Percentiles rank a stretch among this genome's conserved stretches.
Conservation (phyloP, 768 basidiomycete species). For the Suillus weaverae region DNA sequence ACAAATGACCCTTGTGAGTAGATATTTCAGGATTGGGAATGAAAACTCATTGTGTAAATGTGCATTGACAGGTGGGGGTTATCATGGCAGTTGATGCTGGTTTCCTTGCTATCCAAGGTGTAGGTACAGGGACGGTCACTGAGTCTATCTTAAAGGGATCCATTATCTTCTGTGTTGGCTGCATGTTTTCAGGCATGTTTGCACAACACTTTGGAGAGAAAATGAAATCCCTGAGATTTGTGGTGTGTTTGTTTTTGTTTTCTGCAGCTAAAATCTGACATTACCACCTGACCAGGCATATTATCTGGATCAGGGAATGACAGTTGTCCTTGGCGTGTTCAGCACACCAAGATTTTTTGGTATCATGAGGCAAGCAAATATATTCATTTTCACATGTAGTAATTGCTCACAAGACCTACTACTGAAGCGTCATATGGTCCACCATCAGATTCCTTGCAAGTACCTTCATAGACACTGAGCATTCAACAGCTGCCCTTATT, state of each 20-base stretch:
- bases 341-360: neutral
- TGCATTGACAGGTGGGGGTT: neutral
- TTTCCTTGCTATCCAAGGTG: slow-evolving; percentile 1
- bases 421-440: neutral
- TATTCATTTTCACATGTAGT: neutral
- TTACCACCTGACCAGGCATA: neutral
- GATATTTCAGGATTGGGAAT: neutral
- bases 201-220: slow-evolving; percentile 4
- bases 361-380: neutral
- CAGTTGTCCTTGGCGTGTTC: neutral
- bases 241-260: neutral
- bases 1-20: neutral
- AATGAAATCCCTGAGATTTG: neutral
- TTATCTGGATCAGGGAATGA: neutral
- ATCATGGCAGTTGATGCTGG: neutral
- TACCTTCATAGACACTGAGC: neutral
- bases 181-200: neutral
- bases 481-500: neutral
- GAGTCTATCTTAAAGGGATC: neutral
- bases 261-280: neutral
- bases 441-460: neutral
- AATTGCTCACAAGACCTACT: neutral
- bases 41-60: neutral
- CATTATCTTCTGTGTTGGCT: slow-evolving; percentile 2
- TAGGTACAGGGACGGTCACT: neutral